Percentiles rank a stretch among this genome's conserved stretches.
These are phyloP conservation scores for Pulveroboletus ravenelii DNA, from an alignment of 768 basidiomycete species.

Conservation along the genomic window DNA sequence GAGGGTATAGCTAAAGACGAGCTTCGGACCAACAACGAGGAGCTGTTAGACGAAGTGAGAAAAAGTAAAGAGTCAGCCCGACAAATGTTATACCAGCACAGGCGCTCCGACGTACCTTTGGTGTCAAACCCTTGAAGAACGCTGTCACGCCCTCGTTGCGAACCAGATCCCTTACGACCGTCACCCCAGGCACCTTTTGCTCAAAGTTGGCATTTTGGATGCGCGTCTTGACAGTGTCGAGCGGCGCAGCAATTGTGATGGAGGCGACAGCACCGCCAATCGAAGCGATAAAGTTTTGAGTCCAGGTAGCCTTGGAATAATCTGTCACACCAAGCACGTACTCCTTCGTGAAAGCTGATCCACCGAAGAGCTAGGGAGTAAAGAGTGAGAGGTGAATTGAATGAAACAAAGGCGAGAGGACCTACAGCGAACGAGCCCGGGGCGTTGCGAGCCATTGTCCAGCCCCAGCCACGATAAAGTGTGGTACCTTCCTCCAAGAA, in stretches of 20 bases:
- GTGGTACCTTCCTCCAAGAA: constrained; percentile 88
- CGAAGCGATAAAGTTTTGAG: constrained; percentile 94
- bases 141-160: constrained; percentile 79
- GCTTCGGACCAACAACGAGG: constrained; percentile 93
- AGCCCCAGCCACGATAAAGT: constrained; percentile 96
- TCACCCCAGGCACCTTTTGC: constrained; percentile 70
- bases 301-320: constrained; percentile 94
- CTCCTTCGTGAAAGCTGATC: constrained; percentile 91
- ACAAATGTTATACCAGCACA: not conserved
- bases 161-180: constrained; percentile 80
- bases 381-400: not conserved
- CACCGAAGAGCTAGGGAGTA: constrained; percentile 85
- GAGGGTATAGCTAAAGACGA: constrained; percentile 97
- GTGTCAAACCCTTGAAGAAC: constrained; percentile 96
- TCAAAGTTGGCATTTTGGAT: constrained; percentile 99
- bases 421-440: constrained; percentile 92
- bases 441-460: constrained; percentile 98
- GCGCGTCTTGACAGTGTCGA: constrained; percentile 94
- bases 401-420: constrained; percentile 7
- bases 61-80: constrained; percentile 5
- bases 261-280: constrained; percentile 92
- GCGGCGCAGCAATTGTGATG: constrained; percentile 92
- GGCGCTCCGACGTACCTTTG: constrained; percentile 59
- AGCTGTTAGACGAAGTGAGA: constrained; percentile 46
- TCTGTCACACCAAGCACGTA: constrained; percentile 85